A percentile compares a stretch with the other conserved stretches of the same genome.
phyloP scores from a whole-genome alignment of 176 grass and related monocot species.

The Olyra latifolia region DNA sequence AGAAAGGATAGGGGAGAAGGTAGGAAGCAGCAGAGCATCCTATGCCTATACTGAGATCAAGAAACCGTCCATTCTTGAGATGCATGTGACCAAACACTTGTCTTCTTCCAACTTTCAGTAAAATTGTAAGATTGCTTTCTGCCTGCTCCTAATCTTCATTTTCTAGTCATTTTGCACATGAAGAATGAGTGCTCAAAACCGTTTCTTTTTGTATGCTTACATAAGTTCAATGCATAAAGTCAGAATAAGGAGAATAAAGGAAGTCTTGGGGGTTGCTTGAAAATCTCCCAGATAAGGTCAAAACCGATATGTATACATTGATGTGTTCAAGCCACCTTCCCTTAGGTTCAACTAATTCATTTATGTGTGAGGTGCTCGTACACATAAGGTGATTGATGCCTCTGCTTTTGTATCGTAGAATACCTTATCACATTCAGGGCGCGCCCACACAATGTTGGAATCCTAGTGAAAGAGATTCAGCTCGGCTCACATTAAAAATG shows the following conservation, averaged over 20 bases:
- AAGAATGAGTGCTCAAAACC: neutral
- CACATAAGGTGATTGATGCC: neutral
- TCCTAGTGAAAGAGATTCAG: conserved; percentile 18
- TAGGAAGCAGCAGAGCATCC: conserved; percentile 55
- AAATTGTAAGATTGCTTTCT: conserved; percentile 17
- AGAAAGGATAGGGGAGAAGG: conserved; percentile 26
- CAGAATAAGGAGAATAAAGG: neutral
- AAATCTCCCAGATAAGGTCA: neutral
- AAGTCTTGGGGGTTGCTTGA: neutral
- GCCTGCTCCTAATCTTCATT: neutral
- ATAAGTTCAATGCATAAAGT: neutral
- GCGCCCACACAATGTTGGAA: conserved; percentile 29
- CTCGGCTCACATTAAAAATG: conserved; percentile 31
- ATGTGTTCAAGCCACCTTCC: conserved; percentile 23
- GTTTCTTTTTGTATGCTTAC: neutral
- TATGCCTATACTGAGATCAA: conserved; percentile 39
- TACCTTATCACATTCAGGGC: conserved; percentile 13
- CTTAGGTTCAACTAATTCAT: neutral
- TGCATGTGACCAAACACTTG: conserved; percentile 32
- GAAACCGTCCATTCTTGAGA: conserved; percentile 44
- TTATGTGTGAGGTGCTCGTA: conserved; percentile 5
- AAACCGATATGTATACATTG: conserved; percentile 1
- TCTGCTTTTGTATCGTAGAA: conserved; percentile 12
- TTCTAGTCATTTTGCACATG: neutral
- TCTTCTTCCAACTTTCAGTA: conserved; percentile 15